Conservation (phyloP, 495 filamentous ascomycete genomes). For the Xylaria cubensis region DNA sequence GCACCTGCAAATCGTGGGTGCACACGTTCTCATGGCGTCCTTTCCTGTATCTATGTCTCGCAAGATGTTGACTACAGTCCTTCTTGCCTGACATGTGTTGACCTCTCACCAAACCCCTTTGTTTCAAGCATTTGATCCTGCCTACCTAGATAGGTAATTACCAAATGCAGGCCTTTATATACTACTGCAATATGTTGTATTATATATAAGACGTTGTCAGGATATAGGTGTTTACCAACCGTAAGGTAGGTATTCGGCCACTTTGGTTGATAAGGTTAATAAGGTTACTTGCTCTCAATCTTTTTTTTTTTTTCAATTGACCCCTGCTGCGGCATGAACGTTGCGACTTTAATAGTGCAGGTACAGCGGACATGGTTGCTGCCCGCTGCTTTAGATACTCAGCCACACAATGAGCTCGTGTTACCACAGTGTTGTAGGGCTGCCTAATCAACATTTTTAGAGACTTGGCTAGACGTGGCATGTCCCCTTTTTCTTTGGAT, state of each 20-base stretch:
- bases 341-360: constrained; percentile 13
- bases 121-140: constrained; percentile 21
- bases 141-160: neutral
- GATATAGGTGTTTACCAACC: constrained; percentile 11
- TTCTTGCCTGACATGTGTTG: neutral
- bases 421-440: neutral
- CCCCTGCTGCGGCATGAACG: constrained; percentile 20
- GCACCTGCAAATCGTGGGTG: constrained; percentile 12
- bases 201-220: neutral
- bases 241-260: neutral
- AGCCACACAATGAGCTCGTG: constrained; percentile 16
- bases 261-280: neutral
- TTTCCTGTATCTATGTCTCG: constrained; percentile 12
- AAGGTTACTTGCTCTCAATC: constrained; percentile 5
- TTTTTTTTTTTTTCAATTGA: neutral
- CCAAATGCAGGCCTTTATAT: constrained; percentile 3
- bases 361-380: neutral
- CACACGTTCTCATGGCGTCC: constrained; percentile 15
- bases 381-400: constrained; percentile 2
- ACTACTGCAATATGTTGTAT: neutral
- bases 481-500: neutral
- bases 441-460: neutral
- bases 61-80: neutral
- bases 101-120: neutral
- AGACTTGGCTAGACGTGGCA: neutral